Evolutionary conservation across 2,329 filamentous ascomycete genomes (phyloP), one percentile per base, ranked within the genome.

Genomic region (Fusarium verrucosum): DNA sequence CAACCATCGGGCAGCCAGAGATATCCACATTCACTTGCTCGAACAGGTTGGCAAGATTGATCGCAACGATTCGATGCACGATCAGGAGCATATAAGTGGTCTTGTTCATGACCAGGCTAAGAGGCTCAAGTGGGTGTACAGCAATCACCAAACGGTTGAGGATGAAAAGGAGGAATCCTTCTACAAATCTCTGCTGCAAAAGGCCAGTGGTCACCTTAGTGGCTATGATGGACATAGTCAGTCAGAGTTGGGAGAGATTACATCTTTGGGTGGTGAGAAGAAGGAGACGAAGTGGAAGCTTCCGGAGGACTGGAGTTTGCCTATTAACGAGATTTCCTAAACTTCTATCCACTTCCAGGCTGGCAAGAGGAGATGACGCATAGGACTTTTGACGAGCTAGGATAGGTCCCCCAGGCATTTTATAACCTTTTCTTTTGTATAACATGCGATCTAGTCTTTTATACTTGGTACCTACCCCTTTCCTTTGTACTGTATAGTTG

Each of bases 281-380:
- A 19, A 36, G 19, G 50, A 52, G 32, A 52, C 42, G 4, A 52
- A 47, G 50, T 52, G 50, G 50, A 47, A 52, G 41, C 50, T 47
- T 5, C 50, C 50, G 5, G 50, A 52, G 16, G 37, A 52, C 13
- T 52, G 50, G 50, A 52, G 50, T 17, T 13, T 52, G 32, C 50
- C 50, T 14, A 16, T 52, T 37, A n/a, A n/a, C n/a, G n/a, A n/a
- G n/a, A n/a, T n/a, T n/a, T n/a, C n/a, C n/a, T n/a, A n/a, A n/a
- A n/a, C n/a, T n/a, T n/a, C n/a, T n/a, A n/a, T n/a, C n/a, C n/a
- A n/a, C n/a, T n/a, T n/a, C n/a, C n/a, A n/a, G n/a, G n/a, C n/a
- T n/a, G n/a, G n/a, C n/a, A n/a, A n/a, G n/a, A n/a, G n/a, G n/a
- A n/a, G n/a, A n/a, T n/a, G n/a, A n/a, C n/a, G n/a, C n/a, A n/a